Evolutionary conservation across 2,329 filamentous ascomycete species (phyloP), one percentile per base, ranked within the genome.

Genomic region (Pseudocercospora macadamiae): DNA sequence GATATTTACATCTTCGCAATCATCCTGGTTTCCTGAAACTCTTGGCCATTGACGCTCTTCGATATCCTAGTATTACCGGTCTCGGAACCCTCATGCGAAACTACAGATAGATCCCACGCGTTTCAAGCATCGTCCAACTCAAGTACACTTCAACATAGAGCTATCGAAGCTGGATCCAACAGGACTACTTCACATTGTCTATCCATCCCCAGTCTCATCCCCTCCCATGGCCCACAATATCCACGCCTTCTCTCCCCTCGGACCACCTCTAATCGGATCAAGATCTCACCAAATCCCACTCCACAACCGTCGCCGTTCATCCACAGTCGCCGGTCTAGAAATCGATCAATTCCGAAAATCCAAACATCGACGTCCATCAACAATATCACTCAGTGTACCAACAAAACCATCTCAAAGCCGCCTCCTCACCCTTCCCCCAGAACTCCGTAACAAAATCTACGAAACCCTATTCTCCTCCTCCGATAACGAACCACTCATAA

Each of bases 391-490:
- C 23, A 18, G 19, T 19, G 32, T 37, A 25, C 2, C 8, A 9
- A 3, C 36, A 44, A n/a, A 49, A 14, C 21, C 26, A 4, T 6
- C 47, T 21, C 42, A 45, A 45, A 45, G 5, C 18, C 19, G 28
- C 34, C 28, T 65, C 52, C 39, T 65, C 21, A 23, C 42, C 5
- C 59, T 66, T 2, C 64, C 62, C 3, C 30, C 62, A n/a, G 64
- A 66, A 36, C 28, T 66, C 18, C 59, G 64, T 21, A 61, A 64
- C 42, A 39, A 57, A 18, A 65, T 66, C 54, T 65, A 65, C 55
- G 47, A 21, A 16, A 19, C 36, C n/a, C 55, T 54, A n/a, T 64
- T 65, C 51, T 23, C 32, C 19, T 48, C 26, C 30, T 23, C 53
- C 19, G 54, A 39, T 10, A 23, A 39, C n/a, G 18, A 44, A 1